These are phyloP conservation scores for Malus hybrid DNA, from an alignment of 331 rosid genomes.

Conservation along the genomic window DNA sequence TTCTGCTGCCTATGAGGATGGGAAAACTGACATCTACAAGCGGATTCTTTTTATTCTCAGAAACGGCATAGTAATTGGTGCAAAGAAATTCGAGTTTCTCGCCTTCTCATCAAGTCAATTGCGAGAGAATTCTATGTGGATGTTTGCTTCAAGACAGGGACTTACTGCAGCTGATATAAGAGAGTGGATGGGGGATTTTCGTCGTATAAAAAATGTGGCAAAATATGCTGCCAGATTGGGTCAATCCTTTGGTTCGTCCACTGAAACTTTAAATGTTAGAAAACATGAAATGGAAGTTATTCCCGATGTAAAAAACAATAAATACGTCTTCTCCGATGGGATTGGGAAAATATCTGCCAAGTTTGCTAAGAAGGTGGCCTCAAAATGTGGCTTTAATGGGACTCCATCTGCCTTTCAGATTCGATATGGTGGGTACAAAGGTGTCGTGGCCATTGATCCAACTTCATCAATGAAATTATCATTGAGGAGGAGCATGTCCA, in stretches of 20 bases:
- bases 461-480: slow-evolving; percentile 49
- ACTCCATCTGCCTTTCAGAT: slow-evolving; percentile 81
- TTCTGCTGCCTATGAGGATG: slow-evolving; percentile 12
- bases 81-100: slow-evolving; percentile 60
- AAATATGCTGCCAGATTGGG: slow-evolving; percentile 85
- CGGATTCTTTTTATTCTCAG: slow-evolving; percentile 56
- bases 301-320: slow-evolving; percentile 39
- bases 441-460: slow-evolving; percentile 86
- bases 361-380: slow-evolving; percentile 54
- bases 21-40: slow-evolving; percentile 47
- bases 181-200: slow-evolving; percentile 65
- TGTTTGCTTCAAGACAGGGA: slow-evolving; percentile 61
- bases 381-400: slow-evolving; percentile 38
- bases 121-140: slow-evolving; percentile 74
- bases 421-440: slow-evolving; percentile 82
- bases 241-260: slow-evolving; percentile 78
- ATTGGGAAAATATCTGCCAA: slow-evolving; percentile 68
- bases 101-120: slow-evolving; percentile 85
- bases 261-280: slow-evolving; percentile 54
- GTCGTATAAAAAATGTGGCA: slow-evolving; percentile 59
- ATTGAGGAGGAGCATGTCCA: slow-evolving; percentile 66
- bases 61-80: slow-evolving; percentile 55
- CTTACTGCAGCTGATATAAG: slow-evolving; percentile 41
- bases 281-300: slow-evolving; percentile 42
- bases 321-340: slow-evolving; percentile 68